phyloP scores from a whole-genome alignment of 2,329 filamentous ascomycete species.

The Venturia oleaginea region DNA sequence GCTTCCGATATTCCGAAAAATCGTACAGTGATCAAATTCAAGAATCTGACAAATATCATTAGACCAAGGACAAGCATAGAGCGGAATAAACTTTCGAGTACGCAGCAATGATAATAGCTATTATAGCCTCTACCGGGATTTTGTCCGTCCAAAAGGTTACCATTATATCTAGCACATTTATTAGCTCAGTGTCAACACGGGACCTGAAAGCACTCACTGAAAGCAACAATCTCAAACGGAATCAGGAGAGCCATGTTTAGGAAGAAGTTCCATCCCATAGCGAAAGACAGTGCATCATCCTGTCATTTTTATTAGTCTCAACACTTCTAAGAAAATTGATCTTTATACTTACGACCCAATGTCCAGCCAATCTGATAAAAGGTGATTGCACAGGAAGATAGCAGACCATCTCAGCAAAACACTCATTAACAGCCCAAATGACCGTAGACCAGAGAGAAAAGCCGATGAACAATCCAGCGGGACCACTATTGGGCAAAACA shows the following conservation, averaged over 20 bases:
- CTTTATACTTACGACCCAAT: constrained; percentile 42
- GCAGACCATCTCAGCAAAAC: constrained; percentile 55
- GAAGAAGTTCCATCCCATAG: constrained; percentile 43
- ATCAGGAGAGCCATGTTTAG: constrained; percentile 43
- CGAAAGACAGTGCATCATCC: constrained; percentile 46
- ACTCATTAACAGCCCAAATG: constrained; percentile 55
- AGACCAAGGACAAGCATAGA: background rate
- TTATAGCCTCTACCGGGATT: constrained; percentile 10
- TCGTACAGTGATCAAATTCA: constrained; percentile 36
- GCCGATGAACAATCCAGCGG: constrained; percentile 48
- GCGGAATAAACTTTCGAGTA: constrained; percentile 17
- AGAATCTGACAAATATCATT: constrained; percentile 18
- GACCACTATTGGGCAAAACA: constrained; percentile 44
- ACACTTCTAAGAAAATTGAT: background rate
- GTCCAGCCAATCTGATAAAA: constrained; percentile 55
- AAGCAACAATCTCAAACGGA: constrained; percentile 43
- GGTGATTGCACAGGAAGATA: constrained; percentile 54
- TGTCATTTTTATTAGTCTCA: background rate
- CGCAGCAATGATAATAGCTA: background rate
- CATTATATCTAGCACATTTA: constrained; percentile 21
- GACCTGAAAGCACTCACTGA: constrained; percentile 17
- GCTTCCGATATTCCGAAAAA: constrained; percentile 35
- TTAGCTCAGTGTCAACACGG: background rate
- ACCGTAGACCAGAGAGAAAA: constrained; percentile 48
- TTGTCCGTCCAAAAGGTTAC: constrained; percentile 17